These are phyloP conservation scores for Capsaspora owczarzaki DNA, from an alignment of 78 protist genomes.

Conservation along the genomic window DNA sequence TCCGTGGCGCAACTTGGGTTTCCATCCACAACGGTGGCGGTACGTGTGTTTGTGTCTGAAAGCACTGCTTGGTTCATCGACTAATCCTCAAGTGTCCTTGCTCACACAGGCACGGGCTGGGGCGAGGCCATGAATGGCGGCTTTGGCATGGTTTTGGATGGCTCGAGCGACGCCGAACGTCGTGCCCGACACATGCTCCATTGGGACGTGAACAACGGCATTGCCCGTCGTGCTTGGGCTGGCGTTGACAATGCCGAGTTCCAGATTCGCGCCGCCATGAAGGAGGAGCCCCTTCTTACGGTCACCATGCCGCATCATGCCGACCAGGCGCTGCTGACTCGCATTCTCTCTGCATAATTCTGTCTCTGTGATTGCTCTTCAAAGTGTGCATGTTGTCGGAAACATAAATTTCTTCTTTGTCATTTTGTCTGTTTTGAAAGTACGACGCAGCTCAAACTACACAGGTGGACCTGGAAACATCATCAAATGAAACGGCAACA, in stretches of 20 bases:
- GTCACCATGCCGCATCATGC: conserved; percentile 60
- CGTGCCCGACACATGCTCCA: conserved; percentile 62
- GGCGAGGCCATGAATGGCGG: conserved; percentile 90
- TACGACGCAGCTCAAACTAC: too few species aligned
- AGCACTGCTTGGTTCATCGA: too few species aligned
- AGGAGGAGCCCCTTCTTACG: conserved; percentile 28
- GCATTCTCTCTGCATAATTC: too few species aligned
- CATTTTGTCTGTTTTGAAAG: too few species aligned
- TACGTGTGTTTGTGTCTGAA: not conserved
- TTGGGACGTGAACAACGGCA: conserved; percentile 90
- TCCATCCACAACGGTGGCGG: not conserved
- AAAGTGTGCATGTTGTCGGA: too few species aligned
- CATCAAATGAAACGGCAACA: too few species aligned
- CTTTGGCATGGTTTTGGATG: conserved; percentile 86
- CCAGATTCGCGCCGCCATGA: conserved; percentile 56
- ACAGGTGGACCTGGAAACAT: too few species aligned
- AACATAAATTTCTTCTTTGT: too few species aligned
- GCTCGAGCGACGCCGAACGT: conserved; percentile 49
- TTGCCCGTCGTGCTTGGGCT: conserved; percentile 37
- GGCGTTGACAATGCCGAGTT: conserved; percentile 60
- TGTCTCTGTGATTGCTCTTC: too few species aligned
- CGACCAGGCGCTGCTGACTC: not conserved
- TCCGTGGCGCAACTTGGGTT: conserved; percentile 3
- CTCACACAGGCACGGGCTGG: conserved; percentile 74
- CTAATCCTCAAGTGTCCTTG: too few species aligned